Evolutionary conservation across 2,329 filamentous ascomycete species (phyloP).

Genomic region (Paramyrothecium roridum): DNA sequence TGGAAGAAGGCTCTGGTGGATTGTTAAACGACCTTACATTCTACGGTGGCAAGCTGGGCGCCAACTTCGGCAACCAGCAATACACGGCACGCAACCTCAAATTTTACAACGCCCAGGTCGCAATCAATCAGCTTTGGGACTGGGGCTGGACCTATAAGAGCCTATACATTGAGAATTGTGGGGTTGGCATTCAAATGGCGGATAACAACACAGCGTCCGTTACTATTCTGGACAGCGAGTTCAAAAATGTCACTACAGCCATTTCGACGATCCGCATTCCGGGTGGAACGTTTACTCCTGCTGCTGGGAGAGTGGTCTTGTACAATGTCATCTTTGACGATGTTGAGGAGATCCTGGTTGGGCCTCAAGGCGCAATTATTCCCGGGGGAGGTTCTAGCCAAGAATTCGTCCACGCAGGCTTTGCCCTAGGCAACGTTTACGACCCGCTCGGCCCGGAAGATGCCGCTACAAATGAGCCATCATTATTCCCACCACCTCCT

Average conservation of each 20-base stretch:
- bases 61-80: constrained; percentile 62
- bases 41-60: constrained; percentile 63
- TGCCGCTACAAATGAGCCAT: not conserved
- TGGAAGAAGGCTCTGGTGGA: constrained; percentile 63
- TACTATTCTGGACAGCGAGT: constrained; percentile 69
- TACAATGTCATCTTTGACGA: constrained; percentile 43
- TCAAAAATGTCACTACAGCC: constrained; percentile 64
- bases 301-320: constrained; percentile 39
- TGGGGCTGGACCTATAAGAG: constrained; percentile 76
- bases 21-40: constrained; percentile 68
- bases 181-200: constrained; percentile 65
- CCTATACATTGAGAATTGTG: constrained; percentile 59
- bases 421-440: not conserved
- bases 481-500: not conserved
- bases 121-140: constrained; percentile 70
- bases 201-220: constrained; percentile 66
- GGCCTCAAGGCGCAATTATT: constrained; percentile 13
- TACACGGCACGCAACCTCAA: constrained; percentile 68
- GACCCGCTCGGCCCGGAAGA: not conserved
- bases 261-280: constrained; percentile 58
- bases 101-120: constrained; percentile 62
- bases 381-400: constrained; percentile 7
- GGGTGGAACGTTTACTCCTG: constrained; percentile 21
- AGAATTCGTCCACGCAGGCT: constrained; percentile 2
- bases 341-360: constrained; percentile 24